phyloP scores from a whole-genome alignment of 23 red algal genomes.

The Cyanidioschyzon merolae region DNA sequence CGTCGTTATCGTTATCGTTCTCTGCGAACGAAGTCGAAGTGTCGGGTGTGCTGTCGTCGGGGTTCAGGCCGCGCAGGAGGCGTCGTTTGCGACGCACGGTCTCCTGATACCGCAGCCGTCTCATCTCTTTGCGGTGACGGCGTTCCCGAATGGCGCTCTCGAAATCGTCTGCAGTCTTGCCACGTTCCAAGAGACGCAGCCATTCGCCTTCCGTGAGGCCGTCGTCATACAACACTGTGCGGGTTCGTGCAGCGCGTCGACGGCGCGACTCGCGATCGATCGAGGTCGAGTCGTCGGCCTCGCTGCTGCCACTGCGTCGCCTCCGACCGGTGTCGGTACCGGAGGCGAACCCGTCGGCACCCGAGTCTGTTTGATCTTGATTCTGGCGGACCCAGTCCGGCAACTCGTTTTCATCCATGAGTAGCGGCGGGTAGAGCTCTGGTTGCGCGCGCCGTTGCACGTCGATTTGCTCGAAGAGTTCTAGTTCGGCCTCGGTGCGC shows the following conservation, averaged over 20 bases:
- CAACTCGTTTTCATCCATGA: conserved; percentile 52
- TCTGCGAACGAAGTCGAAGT: background rate
- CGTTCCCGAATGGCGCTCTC: conserved; percentile 7
- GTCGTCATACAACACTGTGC: conserved; percentile 55
- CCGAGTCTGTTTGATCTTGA: conserved; percentile 22
- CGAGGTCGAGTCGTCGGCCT: conserved; percentile 16
- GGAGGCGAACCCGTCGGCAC: conserved; percentile 20
- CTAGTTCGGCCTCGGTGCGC: conserved; percentile 66
- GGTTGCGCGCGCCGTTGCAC: conserved; percentile 20
- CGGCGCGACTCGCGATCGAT: background rate
- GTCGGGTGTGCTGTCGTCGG: background rate
- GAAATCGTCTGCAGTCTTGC: background rate
- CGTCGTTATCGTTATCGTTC: background rate
- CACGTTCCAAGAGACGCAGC: background rate
- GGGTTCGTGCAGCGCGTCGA: background rate
- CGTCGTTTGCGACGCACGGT: background rate
- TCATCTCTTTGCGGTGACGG: background rate
- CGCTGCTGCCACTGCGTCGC: conserved; percentile 32
- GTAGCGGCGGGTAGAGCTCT: conserved; percentile 12
- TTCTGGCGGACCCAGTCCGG: conserved; percentile 56
- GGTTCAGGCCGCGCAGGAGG: background rate
- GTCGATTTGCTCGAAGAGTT: conserved; percentile 74
- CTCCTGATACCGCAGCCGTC: background rate
- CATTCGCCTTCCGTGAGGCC: conserved; percentile 78
- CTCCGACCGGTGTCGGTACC: conserved; percentile 49